A percentile compares a stretch with the other conserved stretches of the same genome.
phyloP scores from a whole-genome alignment of 306 rosid species.

The Cucurbita pepo region DNA sequence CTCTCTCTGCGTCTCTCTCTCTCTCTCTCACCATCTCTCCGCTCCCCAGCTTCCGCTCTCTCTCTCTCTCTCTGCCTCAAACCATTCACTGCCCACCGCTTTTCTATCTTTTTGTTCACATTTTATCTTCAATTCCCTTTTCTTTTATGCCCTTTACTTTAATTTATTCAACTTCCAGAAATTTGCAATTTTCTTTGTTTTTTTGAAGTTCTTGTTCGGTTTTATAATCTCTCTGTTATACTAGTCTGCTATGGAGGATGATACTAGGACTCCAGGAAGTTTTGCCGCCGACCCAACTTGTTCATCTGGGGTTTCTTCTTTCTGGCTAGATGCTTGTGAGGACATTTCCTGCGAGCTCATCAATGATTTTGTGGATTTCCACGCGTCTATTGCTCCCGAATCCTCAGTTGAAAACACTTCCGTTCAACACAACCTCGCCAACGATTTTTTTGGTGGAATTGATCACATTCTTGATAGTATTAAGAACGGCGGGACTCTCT shows the following conservation, averaged over 20 bases:
- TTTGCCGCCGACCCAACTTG: background rate
- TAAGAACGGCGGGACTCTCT: slow-evolving; percentile 57
- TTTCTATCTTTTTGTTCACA: background rate
- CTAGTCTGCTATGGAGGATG: slow-evolving; percentile 33
- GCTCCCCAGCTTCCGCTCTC: background rate
- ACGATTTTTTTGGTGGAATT: slow-evolving; percentile 77
- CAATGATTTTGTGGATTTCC: slow-evolving; percentile 38
- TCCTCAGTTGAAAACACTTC: slow-evolving; percentile 18
- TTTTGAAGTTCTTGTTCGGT: background rate
- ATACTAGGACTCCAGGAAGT: slow-evolving; percentile 23
- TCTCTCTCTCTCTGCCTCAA: background rate
- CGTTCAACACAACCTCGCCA: slow-evolving; percentile 39
- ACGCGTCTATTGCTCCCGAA: slow-evolving; percentile 20
- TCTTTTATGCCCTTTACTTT: background rate
- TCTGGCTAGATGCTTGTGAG: slow-evolving; percentile 92
- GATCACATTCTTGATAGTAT: slow-evolving; percentile 75
- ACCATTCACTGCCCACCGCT: background rate
- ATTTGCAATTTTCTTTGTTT: background rate
- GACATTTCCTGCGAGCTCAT: slow-evolving; percentile 69
- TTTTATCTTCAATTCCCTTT: background rate
- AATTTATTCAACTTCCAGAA: background rate
- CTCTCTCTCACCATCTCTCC: background rate
- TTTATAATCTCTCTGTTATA: background rate
- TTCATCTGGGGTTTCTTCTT: slow-evolving; percentile 27
- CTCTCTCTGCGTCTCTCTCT: background rate